Evolutionary conservation across 345 rosid genomes (phyloP), one percentile per base, ranked within the genome.

Genomic region (Pistacia atlantica): DNA sequence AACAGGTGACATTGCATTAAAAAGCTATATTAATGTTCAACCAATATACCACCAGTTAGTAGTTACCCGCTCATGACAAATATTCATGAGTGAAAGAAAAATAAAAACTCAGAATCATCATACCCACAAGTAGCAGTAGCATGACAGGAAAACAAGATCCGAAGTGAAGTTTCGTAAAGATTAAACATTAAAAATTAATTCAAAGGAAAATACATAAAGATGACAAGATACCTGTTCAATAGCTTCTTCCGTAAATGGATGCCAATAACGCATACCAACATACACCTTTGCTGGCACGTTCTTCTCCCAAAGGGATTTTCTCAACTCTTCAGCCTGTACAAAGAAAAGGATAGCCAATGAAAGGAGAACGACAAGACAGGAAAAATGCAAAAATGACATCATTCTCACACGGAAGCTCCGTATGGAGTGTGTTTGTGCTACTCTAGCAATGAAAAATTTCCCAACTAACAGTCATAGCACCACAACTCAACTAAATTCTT

Each of bases 201-300:
- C 71, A 33, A 11, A 5, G 2, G 35, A 65, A 66, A 46, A 51
- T 45, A 51, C 20, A 56, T 35, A 69, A 75, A 54, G 17, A 25
- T 5, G 52, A 62, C 20, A 45, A 80, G 45, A 65, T 84, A 96
- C 99, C 99, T 89, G 97, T 76, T 92, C 95, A 67, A 96, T 96
- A 55, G 99, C 99, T 87, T 96, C 97, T 80, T 96, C 99, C 5
- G 98, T 96, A 87, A 93, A 96, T 60, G 98, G 99, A 84, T 96
- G 99, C 99, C 99, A 96, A 78, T 96, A 96, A 13, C 98, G 93
- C 99, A 96, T 96, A 69, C 99, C 99, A 70, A 96, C 97, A 84
- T 96, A 96, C 3, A 93, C 98, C 76, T 91, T 91, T 20, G 98
- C 97, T 3, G 95, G 98, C 59, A 93, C 91, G 48, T 93, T 77